Conservation (phyloP, 768 basidiomycete species). For the Trametes maxima region DNA sequence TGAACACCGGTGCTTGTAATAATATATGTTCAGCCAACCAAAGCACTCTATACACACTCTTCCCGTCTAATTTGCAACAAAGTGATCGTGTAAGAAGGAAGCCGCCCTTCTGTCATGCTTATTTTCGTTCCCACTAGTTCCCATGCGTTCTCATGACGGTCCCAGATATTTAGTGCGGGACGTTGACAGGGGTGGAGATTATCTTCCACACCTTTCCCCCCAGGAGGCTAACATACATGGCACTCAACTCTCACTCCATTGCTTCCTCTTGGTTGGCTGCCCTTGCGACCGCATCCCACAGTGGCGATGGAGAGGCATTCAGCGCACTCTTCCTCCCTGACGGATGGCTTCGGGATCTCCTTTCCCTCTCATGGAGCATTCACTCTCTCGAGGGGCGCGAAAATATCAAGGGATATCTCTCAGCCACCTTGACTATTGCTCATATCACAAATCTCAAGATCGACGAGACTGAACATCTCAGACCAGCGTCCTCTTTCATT, state of each 20-base stretch:
- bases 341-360: constrained; percentile 31
- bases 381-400: constrained; percentile 26
- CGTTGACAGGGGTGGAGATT: not conserved
- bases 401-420: constrained; percentile 22
- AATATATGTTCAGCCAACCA: too few relatives aligned
- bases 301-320: constrained; percentile 17
- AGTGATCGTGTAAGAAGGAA: too few relatives aligned
- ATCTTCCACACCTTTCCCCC: not conserved
- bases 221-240: not conserved
- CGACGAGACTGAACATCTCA: constrained; percentile 15
- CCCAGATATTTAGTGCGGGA: not conserved
- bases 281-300: constrained; percentile 6
- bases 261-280: constrained; percentile 23
- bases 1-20: too few relatives aligned
- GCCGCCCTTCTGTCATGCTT: too few relatives aligned
- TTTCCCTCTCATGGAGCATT: constrained; percentile 30
- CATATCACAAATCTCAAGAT: constrained; percentile 24
- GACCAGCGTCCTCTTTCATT: constrained; percentile 5
- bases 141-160: not conserved
- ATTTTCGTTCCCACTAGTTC: too few relatives aligned
- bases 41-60: too few relatives aligned
- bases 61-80: too few relatives aligned
- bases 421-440: constrained; percentile 1
- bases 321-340: constrained; percentile 16
- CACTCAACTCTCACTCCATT: constrained; percentile 7